Conservation (phyloP, 305 asterid species). For the Solanum hybrid region DNA sequence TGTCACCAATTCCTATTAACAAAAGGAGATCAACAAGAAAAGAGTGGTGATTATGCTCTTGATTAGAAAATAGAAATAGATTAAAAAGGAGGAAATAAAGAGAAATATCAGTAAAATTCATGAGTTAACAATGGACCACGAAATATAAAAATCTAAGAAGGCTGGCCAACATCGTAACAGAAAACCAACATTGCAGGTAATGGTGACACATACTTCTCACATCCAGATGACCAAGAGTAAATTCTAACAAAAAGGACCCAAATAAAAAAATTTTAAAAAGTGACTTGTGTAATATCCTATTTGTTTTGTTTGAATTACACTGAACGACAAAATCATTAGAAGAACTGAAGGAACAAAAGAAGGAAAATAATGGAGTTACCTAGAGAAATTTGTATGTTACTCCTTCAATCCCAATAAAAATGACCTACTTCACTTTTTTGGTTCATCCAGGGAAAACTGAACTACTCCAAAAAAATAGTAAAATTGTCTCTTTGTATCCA, state of each 20-base stretch:
- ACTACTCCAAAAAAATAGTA: not conserved
- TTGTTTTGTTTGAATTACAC: not conserved
- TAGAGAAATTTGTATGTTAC: not conserved
- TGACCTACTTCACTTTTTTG: not conserved
- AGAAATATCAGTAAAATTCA: not conserved
- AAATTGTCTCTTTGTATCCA: not conserved
- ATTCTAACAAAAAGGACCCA: not conserved
- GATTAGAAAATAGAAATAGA: not conserved
- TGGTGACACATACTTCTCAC: not conserved
- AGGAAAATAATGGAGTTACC: not conserved
- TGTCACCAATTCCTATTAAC: slow-evolving; percentile 56
- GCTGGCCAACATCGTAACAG: not conserved
- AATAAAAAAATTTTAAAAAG: not conserved
- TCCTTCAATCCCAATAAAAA: not conserved
- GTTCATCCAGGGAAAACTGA: not conserved
- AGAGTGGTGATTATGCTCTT: not conserved
- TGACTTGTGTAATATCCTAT: not conserved
- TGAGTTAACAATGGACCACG: not conserved
- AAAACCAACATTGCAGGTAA: not conserved
- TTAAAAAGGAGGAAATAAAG: not conserved
- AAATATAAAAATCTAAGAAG: not conserved
- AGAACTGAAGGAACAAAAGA: not conserved
- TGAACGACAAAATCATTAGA: not conserved
- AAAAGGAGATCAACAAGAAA: slow-evolving; percentile 4
- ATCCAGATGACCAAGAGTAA: not conserved